A percentile compares a stretch with the other conserved stretches of the same genome.
Conservation (phyloP, 2,329 filamentous ascomycete species). For the Fusarium mundagurra region DNA sequence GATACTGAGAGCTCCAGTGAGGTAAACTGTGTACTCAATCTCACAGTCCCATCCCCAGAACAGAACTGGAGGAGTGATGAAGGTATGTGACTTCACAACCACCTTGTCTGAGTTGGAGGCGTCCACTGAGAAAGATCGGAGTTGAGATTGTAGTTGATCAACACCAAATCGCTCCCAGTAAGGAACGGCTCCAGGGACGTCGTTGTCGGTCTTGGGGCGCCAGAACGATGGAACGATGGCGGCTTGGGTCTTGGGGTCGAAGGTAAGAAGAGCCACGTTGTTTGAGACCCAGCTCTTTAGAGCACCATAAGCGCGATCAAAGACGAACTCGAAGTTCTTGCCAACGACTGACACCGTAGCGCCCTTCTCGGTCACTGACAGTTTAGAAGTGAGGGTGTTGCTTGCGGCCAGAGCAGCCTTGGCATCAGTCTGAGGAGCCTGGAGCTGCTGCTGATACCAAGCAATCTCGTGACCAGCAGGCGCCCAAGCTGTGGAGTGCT, state of each 20-base stretch:
- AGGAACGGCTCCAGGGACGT: slow-evolving; percentile 61
- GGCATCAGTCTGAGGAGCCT: not conserved
- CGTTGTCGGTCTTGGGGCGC: slow-evolving; percentile 74
- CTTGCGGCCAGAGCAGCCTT: not conserved
- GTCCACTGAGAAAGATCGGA: slow-evolving; percentile 53
- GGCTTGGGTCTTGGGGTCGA: slow-evolving; percentile 48
- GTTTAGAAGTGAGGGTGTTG: slow-evolving; percentile 31
- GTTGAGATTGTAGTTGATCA: slow-evolving; percentile 56
- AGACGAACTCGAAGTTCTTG: slow-evolving; percentile 51
- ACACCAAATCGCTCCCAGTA: slow-evolving; percentile 68
- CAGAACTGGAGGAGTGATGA: slow-evolving; percentile 67
- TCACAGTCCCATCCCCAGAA: slow-evolving; percentile 65
- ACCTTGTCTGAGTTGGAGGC: slow-evolving; percentile 56
- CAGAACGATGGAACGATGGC: slow-evolving; percentile 64
- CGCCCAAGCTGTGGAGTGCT: slow-evolving; percentile 60
- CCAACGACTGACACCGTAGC: slow-evolving; percentile 23
- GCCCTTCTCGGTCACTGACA: slow-evolving; percentile 32
- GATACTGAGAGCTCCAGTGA: slow-evolving; percentile 57
- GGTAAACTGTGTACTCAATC: slow-evolving; percentile 62
- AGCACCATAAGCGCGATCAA: slow-evolving; percentile 57
- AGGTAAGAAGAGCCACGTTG: slow-evolving; percentile 48
- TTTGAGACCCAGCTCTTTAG: slow-evolving; percentile 54
- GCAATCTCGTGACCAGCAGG: slow-evolving; percentile 63
- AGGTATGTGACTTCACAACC: slow-evolving; percentile 63
- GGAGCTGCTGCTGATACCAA: slow-evolving; percentile 60